phyloP scores from a whole-genome alignment of 2,329 filamentous ascomycete genomes.

The Xylogone sp. region DNA sequence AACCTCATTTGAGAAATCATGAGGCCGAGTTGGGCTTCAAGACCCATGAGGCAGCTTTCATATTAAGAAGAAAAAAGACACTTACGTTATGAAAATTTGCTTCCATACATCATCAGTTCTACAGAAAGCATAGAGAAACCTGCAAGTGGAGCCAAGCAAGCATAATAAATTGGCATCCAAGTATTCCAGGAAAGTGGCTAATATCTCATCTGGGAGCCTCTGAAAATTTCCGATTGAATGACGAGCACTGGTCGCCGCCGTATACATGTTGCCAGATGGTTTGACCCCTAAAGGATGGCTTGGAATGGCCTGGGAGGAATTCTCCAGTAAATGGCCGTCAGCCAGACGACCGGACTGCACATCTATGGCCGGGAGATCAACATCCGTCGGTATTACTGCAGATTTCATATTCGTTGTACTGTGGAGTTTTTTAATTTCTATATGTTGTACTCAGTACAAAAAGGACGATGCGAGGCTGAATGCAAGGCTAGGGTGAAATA shows the following conservation, averaged over 20 bases:
- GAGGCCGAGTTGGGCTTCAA: background rate
- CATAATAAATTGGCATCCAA: slow-evolving; percentile 62
- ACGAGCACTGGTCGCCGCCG: slow-evolving; percentile 63
- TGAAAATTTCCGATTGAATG: slow-evolving; percentile 61
- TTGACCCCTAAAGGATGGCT: slow-evolving; percentile 80
- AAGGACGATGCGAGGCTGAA: background rate
- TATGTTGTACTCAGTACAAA: background rate
- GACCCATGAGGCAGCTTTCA: background rate
- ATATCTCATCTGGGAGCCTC: slow-evolving; percentile 73
- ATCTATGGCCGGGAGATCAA: slow-evolving; percentile 7
- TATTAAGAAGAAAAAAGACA: slow-evolving; percentile 23
- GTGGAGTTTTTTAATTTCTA: too few species aligned
- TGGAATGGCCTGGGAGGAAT: slow-evolving; percentile 55
- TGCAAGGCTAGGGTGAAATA: background rate
- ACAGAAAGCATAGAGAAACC: slow-evolving; percentile 81
- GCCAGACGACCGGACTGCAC: slow-evolving; percentile 13
- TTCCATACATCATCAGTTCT: slow-evolving; percentile 88
- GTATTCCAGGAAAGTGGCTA: slow-evolving; percentile 71
- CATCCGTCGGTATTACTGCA: slow-evolving; percentile 11
- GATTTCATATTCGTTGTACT: too few species aligned
- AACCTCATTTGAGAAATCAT: too few species aligned
- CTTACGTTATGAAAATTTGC: slow-evolving; percentile 78
- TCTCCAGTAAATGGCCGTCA: slow-evolving; percentile 28
- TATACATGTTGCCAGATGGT: slow-evolving; percentile 80
- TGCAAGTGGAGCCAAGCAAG: slow-evolving; percentile 72